Evolutionary conservation across 331 rosid species (phyloP).

Genomic region (Erythrophleum ivorense): DNA sequence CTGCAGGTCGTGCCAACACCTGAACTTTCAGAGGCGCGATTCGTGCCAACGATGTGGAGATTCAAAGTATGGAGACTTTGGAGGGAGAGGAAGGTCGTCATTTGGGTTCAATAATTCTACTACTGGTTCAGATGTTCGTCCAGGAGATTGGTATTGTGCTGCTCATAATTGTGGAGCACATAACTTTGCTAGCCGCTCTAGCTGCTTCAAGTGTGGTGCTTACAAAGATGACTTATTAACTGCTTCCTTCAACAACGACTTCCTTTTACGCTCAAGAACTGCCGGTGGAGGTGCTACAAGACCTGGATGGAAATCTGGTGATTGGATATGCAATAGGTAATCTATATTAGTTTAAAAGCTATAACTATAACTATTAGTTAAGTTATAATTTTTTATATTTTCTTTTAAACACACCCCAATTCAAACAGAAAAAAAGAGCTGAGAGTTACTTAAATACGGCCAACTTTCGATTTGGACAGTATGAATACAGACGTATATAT

Average conservation of each 20-base stretch:
- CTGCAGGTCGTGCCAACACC: constrained; percentile 96
- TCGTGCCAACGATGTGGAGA: constrained; percentile 97
- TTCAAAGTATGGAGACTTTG: constrained; percentile 59
- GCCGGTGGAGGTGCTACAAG: constrained; percentile 47
- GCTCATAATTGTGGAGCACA: constrained; percentile 87
- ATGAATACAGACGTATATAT: too few species aligned
- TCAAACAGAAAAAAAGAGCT: background rate
- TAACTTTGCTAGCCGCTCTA: constrained; percentile 93
- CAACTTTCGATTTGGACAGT: too few species aligned
- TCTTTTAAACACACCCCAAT: background rate
- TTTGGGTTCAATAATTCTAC: constrained; percentile 42
- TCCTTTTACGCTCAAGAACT: constrained; percentile 60
- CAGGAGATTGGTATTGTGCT: constrained; percentile 94
- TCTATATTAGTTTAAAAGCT: background rate
- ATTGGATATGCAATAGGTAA: constrained; percentile 94
- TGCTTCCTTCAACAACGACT: constrained; percentile 53
- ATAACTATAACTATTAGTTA: background rate
- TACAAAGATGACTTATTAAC: constrained; percentile 71
- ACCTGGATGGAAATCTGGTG: constrained; percentile 98
- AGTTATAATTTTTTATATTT: too few species aligned
- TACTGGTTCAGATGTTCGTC: constrained; percentile 72
- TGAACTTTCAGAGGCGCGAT: constrained; percentile 95
- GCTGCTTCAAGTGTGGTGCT: constrained; percentile 98
- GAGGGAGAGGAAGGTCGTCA: constrained; percentile 74
- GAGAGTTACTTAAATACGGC: too few species aligned